Base-by-base conservation (phyloP, 495 filamentous ascomycete species). In the Hypoxylon lenormandii region DNA sequence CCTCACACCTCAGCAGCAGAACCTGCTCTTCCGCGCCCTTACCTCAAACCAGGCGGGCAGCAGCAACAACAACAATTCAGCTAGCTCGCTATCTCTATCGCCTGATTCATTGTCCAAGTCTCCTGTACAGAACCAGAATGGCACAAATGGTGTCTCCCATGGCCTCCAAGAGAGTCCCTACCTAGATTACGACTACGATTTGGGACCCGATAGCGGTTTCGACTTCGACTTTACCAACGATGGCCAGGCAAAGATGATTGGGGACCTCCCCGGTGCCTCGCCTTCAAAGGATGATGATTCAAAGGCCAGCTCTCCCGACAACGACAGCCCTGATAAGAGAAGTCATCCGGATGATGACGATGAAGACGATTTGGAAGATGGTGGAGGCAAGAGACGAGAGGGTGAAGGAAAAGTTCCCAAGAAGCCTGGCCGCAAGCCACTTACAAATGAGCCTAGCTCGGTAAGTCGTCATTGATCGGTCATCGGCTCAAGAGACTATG, bases 401-500 rank as follows among this genome's bases (percentile, higher is more conserved):
- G 86, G 89, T 55, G 89, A 91, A 64, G 91, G 90, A 58, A 88
- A 86, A 75, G 79, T 85, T 56, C 87, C 91, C 7, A 98, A 97
- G 86, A 98, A 97, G 77, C 96, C 96, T 2, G 95, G 95, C 42
- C 87, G 95, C 60, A 99, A 99, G 84, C 95, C 94, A 16, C 81
- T 99, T 72, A 98, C 91, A 48, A 93, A 91, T 37, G 95, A 99
- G 68, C 95, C 95, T 10, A 98, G 92, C 60, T 95, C 95, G 65
- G 94, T 97, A 89, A 82, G 93, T 83, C 49, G 60, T 30, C 22
- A 56, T 37, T 48, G 45, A 16, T 15, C 33, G 63, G 23, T 42
- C 18, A 7, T 28, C 51, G 40, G 13, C 36, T 46, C 23, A 53
- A 43, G 42, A 26, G 22, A 42, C 51, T 53, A 5, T 46, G 19